phyloP scores from a whole-genome alignment of 1,284 basidiomycete species.

The Ceratobasidium sp. region DNA sequence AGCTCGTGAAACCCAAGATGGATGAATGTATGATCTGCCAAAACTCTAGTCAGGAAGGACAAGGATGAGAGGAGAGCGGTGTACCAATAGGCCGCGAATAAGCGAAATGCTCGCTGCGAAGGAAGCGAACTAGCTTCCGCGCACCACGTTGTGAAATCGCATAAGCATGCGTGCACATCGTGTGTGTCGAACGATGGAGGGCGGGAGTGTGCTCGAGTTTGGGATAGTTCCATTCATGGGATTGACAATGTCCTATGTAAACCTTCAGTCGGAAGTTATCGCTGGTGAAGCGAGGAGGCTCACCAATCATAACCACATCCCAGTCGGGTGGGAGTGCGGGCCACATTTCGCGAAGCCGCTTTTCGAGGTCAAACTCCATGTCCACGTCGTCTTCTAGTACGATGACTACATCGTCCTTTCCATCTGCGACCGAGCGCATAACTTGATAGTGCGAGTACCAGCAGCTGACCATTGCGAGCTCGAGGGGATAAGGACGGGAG shows the following conservation, averaged over 20 bases:
- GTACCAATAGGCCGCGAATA: slow-evolving; percentile 33
- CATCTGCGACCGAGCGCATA: slow-evolving; percentile 51
- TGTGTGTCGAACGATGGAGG: slow-evolving; percentile 37
- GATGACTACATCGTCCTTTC: slow-evolving; percentile 52
- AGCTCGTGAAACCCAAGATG: slow-evolving; percentile 45
- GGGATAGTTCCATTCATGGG: slow-evolving; percentile 38
- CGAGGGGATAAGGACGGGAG: slow-evolving; percentile 49
- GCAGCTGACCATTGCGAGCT: slow-evolving; percentile 66
- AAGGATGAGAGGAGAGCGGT: slow-evolving; percentile 29
- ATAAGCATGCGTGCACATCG: slow-evolving; percentile 41
- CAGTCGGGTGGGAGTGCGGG: slow-evolving; percentile 63
- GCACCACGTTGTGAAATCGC: slow-evolving; percentile 31
- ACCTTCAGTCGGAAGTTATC: neutral
- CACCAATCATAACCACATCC: slow-evolving; percentile 79
- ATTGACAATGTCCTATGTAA: slow-evolving; percentile 41
- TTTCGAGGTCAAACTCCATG: slow-evolving; percentile 58
- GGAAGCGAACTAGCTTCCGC: slow-evolving; percentile 9
- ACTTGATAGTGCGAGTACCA: slow-evolving; percentile 76
- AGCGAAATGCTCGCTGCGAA: slow-evolving; percentile 13
- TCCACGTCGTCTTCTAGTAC: slow-evolving; percentile 82
- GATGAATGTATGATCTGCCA: slow-evolving; percentile 47
- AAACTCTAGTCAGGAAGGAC: neutral
- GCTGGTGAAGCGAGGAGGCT: neutral
- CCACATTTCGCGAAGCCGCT: slow-evolving; percentile 62
- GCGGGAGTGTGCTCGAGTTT: slow-evolving; percentile 12